Percentiles rank a stretch among this genome's conserved stretches.
These are phyloP conservation scores for Stylosanthes scabra DNA, from an alignment of 331 rosid species.

Conservation along the genomic window DNA sequence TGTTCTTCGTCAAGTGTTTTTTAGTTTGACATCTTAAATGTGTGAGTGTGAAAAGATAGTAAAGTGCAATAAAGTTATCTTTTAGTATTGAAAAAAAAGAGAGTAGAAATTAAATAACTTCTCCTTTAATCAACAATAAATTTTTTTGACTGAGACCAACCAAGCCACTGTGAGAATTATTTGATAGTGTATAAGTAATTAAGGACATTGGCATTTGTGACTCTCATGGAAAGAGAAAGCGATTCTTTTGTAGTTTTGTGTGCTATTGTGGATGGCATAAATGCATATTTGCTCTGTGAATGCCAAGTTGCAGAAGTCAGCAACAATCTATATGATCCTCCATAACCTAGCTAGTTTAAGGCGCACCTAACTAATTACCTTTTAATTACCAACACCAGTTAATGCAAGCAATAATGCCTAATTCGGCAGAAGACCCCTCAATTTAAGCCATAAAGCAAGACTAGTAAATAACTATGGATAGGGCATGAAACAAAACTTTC, in stretches of 20 bases:
- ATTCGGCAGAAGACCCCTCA: neutral
- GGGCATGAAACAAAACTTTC: neutral
- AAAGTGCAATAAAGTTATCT: too few species aligned
- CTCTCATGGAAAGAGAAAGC: neutral
- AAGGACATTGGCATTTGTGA: slow-evolving; percentile 24
- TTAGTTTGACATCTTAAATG: too few species aligned
- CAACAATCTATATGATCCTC: neutral
- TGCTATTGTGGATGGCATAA: slow-evolving; percentile 9
- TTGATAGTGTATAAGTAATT: neutral
- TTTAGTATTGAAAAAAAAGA: too few species aligned
- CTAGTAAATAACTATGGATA: neutral
- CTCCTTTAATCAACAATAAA: too few species aligned
- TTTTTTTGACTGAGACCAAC: too few species aligned
- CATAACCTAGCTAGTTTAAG: neutral
- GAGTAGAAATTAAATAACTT: too few species aligned
- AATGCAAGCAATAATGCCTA: neutral
- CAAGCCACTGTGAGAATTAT: neutral
- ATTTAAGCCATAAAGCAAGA: slow-evolving; percentile 34
- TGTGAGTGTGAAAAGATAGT: too few species aligned
- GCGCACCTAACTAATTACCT: neutral
- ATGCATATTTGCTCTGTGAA: neutral
- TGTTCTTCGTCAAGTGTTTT: too few species aligned
- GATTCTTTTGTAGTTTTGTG: neutral
- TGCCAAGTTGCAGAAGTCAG: slow-evolving; percentile 15
- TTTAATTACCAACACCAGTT: neutral